Base-by-base conservation (phyloP, 129 eudicot genomes). In the Logfia minima region DNA sequence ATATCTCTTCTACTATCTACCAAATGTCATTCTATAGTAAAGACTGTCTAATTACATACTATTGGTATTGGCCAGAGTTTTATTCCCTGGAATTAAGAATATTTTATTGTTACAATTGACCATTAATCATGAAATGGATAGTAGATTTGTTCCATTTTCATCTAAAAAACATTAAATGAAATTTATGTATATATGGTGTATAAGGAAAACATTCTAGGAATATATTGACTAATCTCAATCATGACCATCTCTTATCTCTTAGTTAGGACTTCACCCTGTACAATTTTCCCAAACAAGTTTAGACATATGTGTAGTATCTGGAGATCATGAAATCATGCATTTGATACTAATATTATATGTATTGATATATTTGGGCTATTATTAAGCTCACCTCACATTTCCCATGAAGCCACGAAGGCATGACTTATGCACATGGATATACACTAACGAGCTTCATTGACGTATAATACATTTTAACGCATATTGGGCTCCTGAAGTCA, bases 121-220 rank as follows among this genome's bases (percentile, higher is more conserved):
- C 77, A 70, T 61, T 65, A 70, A 60, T 16, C 70, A 28, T 77
- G 16, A 70, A 77, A 71, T 45, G 62, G 28, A 35, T 56, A 79
- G 72, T 48, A 34, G 19, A 22, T 79, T 52, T 14, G 61, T 70
- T 37, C 9, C 5, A 8, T n/a, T 8, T 5, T 7, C 7, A 3
- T 62, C 39, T 23, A 34, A 66, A 18, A 21, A 29, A 18, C 43
- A 37, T 24, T 24, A 41, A 45, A 66, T 18, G 55, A 19, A 34
- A 51, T 56, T 51, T 32, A 1, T 34, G 6, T 32, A 31, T 26
- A 11, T 69, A 28, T 66, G 48, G 19, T 34, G 53, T 22, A 67
- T 8, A 60, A 60, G 58, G 70, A 45, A 78, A n/a, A 41, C 23
- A 41, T 60, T 26, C 8, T 68, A 56, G 69, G 45, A 37, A 22